These are phyloP conservation scores for Sisymbrium irio DNA, from an alignment of 345 rosid species.

Conservation along the genomic window DNA sequence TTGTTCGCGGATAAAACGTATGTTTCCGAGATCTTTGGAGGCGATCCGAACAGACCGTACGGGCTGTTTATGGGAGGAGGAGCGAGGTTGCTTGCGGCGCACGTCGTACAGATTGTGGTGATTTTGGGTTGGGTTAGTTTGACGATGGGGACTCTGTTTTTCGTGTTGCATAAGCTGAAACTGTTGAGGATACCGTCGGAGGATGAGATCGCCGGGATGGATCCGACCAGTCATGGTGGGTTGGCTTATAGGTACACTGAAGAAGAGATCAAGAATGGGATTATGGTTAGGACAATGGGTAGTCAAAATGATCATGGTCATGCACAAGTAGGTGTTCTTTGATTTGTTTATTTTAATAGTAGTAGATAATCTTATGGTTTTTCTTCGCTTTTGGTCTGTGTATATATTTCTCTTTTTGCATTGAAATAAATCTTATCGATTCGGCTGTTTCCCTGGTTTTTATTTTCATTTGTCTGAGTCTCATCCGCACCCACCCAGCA, in stretches of 20 bases:
- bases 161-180: conserved; percentile 26
- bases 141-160: conserved; percentile 45
- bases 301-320: background rate
- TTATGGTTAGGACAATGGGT: conserved; percentile 21
- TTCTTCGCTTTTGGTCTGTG: background rate
- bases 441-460: no score
- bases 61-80: conserved; percentile 48
- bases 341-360: background rate
- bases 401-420: conserved; percentile 2
- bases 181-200: conserved; percentile 42
- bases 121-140: conserved; percentile 38
- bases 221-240: conserved; percentile 45
- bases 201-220: conserved; percentile 43
- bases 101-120: conserved; percentile 38
- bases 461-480: no score
- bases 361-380: background rate
- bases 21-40: conserved; percentile 33
- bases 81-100: conserved; percentile 39
- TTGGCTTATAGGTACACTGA: conserved; percentile 34
- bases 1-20: conserved; percentile 37
- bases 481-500: background rate
- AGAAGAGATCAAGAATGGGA: conserved; percentile 25
- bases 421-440: background rate
- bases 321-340: background rate
- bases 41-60: conserved; percentile 35